phyloP scores from a whole-genome alignment of 306 rosid genomes.

The Cucurbita pepo region DNA sequence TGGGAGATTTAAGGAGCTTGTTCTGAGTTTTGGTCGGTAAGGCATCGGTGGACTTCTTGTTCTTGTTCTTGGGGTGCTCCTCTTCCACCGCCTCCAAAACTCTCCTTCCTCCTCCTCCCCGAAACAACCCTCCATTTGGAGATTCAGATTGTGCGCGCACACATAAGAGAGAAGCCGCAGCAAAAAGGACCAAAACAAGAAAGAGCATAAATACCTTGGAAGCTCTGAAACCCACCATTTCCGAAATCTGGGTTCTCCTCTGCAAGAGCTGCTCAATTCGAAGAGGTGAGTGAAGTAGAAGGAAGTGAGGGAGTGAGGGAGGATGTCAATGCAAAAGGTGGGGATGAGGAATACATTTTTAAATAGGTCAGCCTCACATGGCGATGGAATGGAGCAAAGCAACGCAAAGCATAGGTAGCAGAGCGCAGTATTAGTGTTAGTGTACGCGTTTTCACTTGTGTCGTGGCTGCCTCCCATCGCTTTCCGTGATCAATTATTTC shows the following conservation, averaged over 20 bases:
- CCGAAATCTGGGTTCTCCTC: background rate
- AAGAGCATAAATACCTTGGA: slow-evolving; percentile 24
- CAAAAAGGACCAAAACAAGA: slow-evolving; percentile 11
- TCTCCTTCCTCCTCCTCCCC: slow-evolving; percentile 22
- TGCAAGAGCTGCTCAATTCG: background rate
- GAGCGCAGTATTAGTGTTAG: background rate
- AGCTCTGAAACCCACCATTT: slow-evolving; percentile 35
- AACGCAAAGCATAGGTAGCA: background rate
- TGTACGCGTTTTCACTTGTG: slow-evolving; percentile 8
- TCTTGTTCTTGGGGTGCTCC: slow-evolving; percentile 27
- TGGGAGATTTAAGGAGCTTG: slow-evolving; percentile 29
- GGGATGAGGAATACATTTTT: background rate
- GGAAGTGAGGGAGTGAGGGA: background rate
- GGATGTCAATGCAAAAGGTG: background rate
- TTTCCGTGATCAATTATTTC: background rate
- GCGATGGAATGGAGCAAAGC: background rate
- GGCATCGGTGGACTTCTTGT: slow-evolving; percentile 25
- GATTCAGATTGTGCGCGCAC: slow-evolving; percentile 23
- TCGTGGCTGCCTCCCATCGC: background rate
- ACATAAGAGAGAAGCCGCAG: slow-evolving; percentile 13
- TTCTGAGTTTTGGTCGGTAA: slow-evolving; percentile 35
- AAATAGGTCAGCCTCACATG: slow-evolving; percentile 7
- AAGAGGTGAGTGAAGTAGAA: slow-evolving; percentile 4
- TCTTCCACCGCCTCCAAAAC: slow-evolving; percentile 4
- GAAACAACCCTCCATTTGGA: slow-evolving; percentile 8